Evolutionary conservation across 2,329 filamentous ascomycete genomes (phyloP), one percentile per base, ranked within the genome.

Genomic region (Pseudogymnoascus sp.): DNA sequence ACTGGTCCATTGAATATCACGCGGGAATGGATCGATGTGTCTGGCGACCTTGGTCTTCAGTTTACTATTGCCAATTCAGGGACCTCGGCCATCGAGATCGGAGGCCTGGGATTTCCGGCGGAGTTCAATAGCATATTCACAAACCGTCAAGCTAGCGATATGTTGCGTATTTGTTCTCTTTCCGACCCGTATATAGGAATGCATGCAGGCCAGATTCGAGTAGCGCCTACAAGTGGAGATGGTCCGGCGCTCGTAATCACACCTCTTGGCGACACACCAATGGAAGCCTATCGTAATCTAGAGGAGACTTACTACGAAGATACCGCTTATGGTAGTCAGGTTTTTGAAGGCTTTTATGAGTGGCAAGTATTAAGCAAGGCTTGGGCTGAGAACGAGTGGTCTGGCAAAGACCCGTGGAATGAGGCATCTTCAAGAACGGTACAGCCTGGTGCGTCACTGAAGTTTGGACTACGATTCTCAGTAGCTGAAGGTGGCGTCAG

Each of bases 61-160:
- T 80, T 85, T 68, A 82, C 77, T 2, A 66, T 85, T 17, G 74
- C 73, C 8, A 85, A 84, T 63, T 71, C 70, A 0, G 78, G 70
- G 0, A 65, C 67, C 0, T 65, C 68, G 0, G 63, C 72, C 0
- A 62, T 86, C 2, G 83, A 86, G 63, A 71, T 86, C 4, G 84
- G 84, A 1, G 79, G 79, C 58, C 74, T 86, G 1, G 84, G 83
- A 0, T 79, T 86, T 59, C 83, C 83, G 0, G 77, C 82, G 17
- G 81, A 84, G 68, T 84, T 85, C 73, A 86, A 86, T 72, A 86
- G 80, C 69, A 84, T 86, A 66, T 86, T 86, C 67, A 83, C 78
- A 10, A 74, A 75, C 48, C 77, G 81, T 7, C 70, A 73, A 1
- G 77, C 81, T 0, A 72, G 73, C 2, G 77, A 82, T 5, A 83